phyloP scores from a whole-genome alignment of 2,329 filamentous ascomycete genomes.

The Hymenoscyphus albidus region DNA sequence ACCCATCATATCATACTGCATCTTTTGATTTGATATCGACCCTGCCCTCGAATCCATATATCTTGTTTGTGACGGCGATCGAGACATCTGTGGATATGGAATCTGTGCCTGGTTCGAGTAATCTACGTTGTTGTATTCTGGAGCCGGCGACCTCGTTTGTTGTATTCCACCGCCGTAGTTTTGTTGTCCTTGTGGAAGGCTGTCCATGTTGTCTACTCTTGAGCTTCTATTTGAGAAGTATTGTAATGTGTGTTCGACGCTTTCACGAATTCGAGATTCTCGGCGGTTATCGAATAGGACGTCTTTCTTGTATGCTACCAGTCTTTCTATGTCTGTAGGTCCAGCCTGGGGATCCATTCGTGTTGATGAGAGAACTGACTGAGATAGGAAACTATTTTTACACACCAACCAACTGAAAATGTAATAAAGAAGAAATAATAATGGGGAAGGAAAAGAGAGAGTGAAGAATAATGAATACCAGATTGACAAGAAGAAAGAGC shows the following conservation, averaged over 20 bases:
- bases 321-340: conserved; percentile 18
- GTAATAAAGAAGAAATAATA: background rate
- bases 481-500: background rate
- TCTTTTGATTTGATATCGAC: background rate
- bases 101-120: background rate
- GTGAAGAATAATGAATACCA: background rate
- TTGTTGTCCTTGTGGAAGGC: conserved; percentile 17
- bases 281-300: conserved; percentile 23
- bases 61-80: conserved; percentile 2
- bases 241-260: conserved; percentile 25
- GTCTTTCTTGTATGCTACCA: conserved; percentile 25
- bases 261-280: conserved; percentile 24
- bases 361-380: background rate
- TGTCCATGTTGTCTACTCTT: background rate
- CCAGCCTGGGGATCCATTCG: conserved; percentile 22
- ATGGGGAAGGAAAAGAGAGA: background rate
- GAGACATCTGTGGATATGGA: background rate
- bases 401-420: conserved; percentile 1
- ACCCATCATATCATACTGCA: background rate
- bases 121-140: background rate
- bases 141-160: conserved; percentile 9
- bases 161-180: conserved; percentile 9
- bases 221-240: conserved; percentile 20
- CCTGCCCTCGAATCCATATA: background rate
- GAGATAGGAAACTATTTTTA: conserved; percentile 4